Base-by-base conservation (phyloP, 2,329 filamentous ascomycete genomes). In the Epichloe amarillans region DNA sequence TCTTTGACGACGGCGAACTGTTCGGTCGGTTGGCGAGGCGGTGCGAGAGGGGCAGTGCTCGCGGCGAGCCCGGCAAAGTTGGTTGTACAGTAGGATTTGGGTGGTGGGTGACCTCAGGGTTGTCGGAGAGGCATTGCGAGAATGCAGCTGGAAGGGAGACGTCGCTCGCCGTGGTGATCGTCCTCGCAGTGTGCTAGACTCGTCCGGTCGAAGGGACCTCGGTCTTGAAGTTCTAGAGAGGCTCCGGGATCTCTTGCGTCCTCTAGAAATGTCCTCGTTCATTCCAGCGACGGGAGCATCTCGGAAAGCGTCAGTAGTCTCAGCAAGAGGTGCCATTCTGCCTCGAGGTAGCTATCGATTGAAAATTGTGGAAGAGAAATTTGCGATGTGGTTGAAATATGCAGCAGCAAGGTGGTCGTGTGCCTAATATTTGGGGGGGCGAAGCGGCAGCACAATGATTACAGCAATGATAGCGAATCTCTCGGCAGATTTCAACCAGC, bases 31-130 rank as follows among this genome's bases (percentile, higher is more conserved):
- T 3, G 66, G 65, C 5, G 68, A 68, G 2, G 63, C 55, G 17
- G 64, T 64, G 19, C 69, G 62, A 12, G 69, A 71, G 11, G 69
- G 69, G 52, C 69, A 71, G 54, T 73, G 72, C 55, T 71, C 71
- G 19, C 72, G 69, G 40, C 70, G 67, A 36, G 63, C 63, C 33
- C 67, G 64, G 5, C 69, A 62, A 14, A 72, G 64, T 12, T 69
- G 61, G 40, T 68, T 66, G 51, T 68, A 66, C 15, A 72, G 64
- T 17, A 73, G 58, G 35, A 69, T 66, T 37, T 68, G 66, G 51
- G 66, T 67, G 30, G 66, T 68, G 12, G 72, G 69, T 3, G 70
- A 71, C 15, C 66, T 56, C 19, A 67, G 58, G 12, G 44, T 21
- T 15, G 62, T 56, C 4, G 65, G 64, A 5, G 67, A 69, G 2